These are phyloP conservation scores for Lecanosticta acicola DNA, from an alignment of 2,329 filamentous ascomycete species.

Conservation along the genomic window DNA sequence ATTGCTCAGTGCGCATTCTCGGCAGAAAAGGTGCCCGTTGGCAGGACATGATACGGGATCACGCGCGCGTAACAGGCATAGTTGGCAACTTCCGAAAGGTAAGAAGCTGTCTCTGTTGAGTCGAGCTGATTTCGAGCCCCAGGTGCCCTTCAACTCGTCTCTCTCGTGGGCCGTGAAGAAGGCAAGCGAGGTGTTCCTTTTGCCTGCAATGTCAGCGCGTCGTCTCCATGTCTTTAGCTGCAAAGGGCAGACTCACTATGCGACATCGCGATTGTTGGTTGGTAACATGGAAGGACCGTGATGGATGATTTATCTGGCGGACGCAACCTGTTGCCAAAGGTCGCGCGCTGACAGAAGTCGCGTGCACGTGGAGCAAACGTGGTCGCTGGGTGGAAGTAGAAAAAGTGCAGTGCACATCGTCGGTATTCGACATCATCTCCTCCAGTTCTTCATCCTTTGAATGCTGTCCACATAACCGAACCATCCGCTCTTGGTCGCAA, in stretches of 20 bases:
- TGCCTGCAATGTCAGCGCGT: conserved; percentile 37
- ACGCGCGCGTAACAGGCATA: conserved; percentile 76
- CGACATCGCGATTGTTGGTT: conserved; percentile 8
- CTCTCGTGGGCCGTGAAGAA: conserved; percentile 95
- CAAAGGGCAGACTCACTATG: conserved; percentile 9
- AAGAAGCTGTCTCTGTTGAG: conserved; percentile 87
- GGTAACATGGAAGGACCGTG: not conserved
- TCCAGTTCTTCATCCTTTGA: not conserved
- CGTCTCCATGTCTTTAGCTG: not conserved
- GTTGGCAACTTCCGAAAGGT: conserved; percentile 78
- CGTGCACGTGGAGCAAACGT: not conserved
- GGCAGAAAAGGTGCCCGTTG: conserved; percentile 86
- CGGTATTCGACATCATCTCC: not conserved
- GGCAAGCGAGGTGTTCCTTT: conserved; percentile 84
- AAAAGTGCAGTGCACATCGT: no score
- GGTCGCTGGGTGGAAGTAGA: no score
- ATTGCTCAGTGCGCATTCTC: conserved; percentile 86
- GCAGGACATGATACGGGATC: conserved; percentile 74
- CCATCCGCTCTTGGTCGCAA: conserved; percentile 17
- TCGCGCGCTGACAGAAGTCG: not conserved
- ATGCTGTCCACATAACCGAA: conserved; percentile 1
- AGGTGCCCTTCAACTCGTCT: conserved; percentile 70
- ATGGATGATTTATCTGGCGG: not conserved
- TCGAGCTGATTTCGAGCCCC: conserved; percentile 77
- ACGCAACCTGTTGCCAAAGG: not conserved